Evolutionary conservation across 129 eudicot species (phyloP), one percentile per base, ranked within the genome.

Genomic region (Smallanthus sonchifolius): DNA sequence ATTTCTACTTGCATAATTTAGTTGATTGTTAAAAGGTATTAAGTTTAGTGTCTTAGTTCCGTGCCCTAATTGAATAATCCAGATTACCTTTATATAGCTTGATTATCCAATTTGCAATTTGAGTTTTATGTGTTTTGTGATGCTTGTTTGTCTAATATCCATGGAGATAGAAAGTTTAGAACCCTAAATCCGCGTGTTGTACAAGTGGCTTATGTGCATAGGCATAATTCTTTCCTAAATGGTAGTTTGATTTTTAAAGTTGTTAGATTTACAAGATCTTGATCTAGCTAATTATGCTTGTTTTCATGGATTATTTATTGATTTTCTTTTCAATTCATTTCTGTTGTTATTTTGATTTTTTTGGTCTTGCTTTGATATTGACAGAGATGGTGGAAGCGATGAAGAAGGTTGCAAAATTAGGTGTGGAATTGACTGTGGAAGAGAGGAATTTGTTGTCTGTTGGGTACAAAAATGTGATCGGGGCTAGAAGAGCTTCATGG

Each of bases 381-480:
- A 20, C 68, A 87, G 92, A 87, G 77, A 87, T 87, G 92, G 88
- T 87, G 76, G 92, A 84, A 51, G 84, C 88, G 43, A 87, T 87
- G 92, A 87, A 76, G 75, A 81, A 87, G 42, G 81, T 87, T 63
- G 92, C 92, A 4, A 81, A 76, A 35, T 2, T 82, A 62, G 92
- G 84, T 39, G 83, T 76, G 60, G 92, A 87, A 17, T 74, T 87
- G 80, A 87, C 81, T 6, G 85, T 87, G 57, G 92, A 87, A 55
- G 92, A 87, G 75, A 81, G 92, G 65, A 87, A 87, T 78, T 80
- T 87, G 73, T 75, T 84, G 11, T 87, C 92, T 6, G 92, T 87
- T 15, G 88, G 88, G 47, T 87, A 84, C 81, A 87, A 87, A 81
- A 87, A 87, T 35, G 92, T 87, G 67, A 77, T 87, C 5, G 92